phyloP scores from a whole-genome alignment of 768 basidiomycete species.

The Trametes gibbosa region DNA sequence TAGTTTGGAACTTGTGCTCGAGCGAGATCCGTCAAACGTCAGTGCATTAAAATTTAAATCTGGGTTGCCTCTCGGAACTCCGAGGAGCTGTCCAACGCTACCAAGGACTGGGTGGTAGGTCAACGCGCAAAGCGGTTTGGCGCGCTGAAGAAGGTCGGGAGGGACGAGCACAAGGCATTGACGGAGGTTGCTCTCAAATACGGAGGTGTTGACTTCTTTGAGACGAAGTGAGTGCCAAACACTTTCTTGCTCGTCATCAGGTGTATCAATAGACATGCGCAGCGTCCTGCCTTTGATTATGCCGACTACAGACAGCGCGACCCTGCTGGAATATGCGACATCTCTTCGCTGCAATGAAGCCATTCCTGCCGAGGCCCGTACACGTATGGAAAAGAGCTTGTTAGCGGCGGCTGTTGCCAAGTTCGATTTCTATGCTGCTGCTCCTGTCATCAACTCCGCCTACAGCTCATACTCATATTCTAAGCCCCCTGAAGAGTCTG shows the following conservation, averaged over 20 bases:
- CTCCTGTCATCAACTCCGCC: neutral
- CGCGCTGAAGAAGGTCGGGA: neutral
- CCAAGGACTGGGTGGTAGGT: neutral
- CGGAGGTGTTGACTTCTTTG: neutral
- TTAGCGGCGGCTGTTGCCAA: neutral
- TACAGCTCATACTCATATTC: neutral
- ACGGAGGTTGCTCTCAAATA: neutral
- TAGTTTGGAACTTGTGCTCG: neutral
- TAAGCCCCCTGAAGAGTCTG: neutral
- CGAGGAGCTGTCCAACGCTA: neutral
- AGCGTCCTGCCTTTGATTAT: conserved; percentile 7
- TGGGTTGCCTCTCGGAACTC: neutral
- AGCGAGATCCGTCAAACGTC: neutral
- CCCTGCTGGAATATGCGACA: neutral
- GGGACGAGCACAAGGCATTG: neutral
- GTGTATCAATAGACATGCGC: too few relatives aligned
- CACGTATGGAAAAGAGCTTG: neutral
- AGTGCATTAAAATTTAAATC: neutral
- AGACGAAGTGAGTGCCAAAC: neutral
- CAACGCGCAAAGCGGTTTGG: neutral
- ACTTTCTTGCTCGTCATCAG: neutral
- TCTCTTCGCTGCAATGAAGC: neutral
- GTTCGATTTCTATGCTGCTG: neutral
- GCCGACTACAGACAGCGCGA: neutral
- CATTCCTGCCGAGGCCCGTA: neutral